phyloP scores from a whole-genome alignment of 306 rosid genomes.

The Lithocarpus polystachyus region DNA sequence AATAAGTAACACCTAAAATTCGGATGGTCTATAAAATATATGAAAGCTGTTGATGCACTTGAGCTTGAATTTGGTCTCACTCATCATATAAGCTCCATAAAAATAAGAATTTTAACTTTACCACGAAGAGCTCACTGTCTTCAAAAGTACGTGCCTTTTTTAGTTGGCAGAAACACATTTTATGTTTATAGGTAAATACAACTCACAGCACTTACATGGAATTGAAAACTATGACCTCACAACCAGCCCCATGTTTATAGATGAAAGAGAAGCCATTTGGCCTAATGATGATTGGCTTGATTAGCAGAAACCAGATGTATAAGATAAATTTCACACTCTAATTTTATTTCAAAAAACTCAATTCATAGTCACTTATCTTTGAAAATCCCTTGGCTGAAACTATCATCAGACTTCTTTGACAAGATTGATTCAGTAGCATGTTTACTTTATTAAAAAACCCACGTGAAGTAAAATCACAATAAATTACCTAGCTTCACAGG shows the following conservation, averaged over 20 bases:
- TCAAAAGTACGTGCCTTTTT: neutral
- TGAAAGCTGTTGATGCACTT: no score
- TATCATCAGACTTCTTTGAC: neutral
- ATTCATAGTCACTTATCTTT: neutral
- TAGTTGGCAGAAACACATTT: neutral
- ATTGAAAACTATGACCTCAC: neutral
- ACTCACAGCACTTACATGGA: neutral
- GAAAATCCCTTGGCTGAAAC: neutral
- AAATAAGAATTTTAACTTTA: no score
- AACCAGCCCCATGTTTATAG: neutral
- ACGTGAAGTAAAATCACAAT: neutral
- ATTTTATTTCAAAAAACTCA: neutral
- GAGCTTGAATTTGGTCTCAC: no score
- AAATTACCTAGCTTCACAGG: neutral
- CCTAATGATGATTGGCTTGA: neutral
- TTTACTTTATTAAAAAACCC: neutral
- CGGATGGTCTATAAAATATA: no score
- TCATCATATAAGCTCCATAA: no score
- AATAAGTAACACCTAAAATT: no score
- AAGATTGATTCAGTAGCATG: neutral
- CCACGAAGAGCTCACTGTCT: no score
- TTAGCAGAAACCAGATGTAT: neutral
- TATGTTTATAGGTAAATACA: neutral
- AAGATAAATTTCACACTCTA: neutral
- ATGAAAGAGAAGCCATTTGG: neutral